Percentiles rank a stretch among this genome's conserved stretches.
These are phyloP conservation scores for Fusarium incarnatum DNA, from an alignment of 2,329 filamentous ascomycete genomes.

Conservation along the genomic window DNA sequence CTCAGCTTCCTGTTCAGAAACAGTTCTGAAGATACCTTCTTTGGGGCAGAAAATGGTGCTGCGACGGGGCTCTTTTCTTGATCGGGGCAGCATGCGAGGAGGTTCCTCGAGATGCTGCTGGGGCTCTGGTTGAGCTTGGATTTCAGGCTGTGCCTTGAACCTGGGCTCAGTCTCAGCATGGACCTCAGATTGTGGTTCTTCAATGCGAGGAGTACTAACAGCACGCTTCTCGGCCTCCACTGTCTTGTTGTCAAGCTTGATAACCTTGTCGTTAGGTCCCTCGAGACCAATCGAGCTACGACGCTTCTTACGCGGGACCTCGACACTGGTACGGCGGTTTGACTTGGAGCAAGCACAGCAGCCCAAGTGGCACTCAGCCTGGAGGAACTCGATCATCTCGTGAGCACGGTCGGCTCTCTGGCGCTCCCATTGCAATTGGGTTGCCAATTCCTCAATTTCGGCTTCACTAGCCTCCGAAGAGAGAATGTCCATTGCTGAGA, in stretches of 20 bases:
- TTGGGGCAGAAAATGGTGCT: conserved; percentile 70
- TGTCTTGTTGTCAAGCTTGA: conserved; percentile 51
- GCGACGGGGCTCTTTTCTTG: conserved; percentile 57
- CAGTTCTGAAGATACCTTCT: conserved; percentile 71
- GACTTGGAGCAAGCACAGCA: conserved; percentile 71
- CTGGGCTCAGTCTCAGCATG: conserved; percentile 7
- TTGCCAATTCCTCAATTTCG: conserved; percentile 68
- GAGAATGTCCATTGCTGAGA: conserved; percentile 62
- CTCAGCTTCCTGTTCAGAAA: conserved; percentile 65
- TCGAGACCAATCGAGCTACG: conserved; percentile 43
- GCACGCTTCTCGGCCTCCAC: conserved; percentile 41
- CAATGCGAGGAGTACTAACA: conserved; percentile 25
- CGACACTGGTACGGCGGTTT: conserved; percentile 27
- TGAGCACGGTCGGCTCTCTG: conserved; percentile 75
- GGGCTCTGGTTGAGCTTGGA: conserved; percentile 3
- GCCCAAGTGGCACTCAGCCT: conserved; percentile 77
- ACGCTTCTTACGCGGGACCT: conserved; percentile 39
- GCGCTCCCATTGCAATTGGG: conserved; percentile 67
- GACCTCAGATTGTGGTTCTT: conserved; percentile 37
- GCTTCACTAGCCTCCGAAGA: conserved; percentile 67
- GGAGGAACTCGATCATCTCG: conserved; percentile 80
- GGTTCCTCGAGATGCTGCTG: conserved; percentile 45
- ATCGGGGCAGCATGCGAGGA: conserved; percentile 42
- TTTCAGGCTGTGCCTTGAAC: conserved; percentile 15
- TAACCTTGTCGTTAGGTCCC: conserved; percentile 49